Evolutionary conservation across 495 filamentous ascomycete genomes (phyloP).

Genomic region (Penicillium silybi): DNA sequence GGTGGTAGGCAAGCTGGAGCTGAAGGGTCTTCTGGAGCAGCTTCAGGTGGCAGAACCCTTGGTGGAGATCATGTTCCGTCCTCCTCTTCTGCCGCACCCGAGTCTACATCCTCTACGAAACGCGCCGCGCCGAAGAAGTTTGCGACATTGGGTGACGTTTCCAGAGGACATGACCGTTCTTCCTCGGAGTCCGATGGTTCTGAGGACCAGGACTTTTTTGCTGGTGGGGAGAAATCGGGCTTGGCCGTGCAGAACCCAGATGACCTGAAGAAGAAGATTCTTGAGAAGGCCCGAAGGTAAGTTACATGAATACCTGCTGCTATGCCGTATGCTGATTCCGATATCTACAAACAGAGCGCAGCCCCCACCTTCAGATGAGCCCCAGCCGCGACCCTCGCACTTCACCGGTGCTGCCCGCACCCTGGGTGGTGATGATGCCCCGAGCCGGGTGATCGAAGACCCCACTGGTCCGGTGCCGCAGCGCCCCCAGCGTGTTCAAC

Average conservation of each 20-base stretch:
- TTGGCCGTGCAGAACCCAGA: slow-evolving; percentile 89
- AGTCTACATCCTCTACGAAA: slow-evolving; percentile 27
- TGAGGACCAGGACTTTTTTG: slow-evolving; percentile 76
- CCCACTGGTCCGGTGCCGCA: slow-evolving; percentile 46
- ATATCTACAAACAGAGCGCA: slow-evolving; percentile 45
- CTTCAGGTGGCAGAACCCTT: slow-evolving; percentile 28
- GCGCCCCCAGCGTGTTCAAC: slow-evolving; percentile 50
- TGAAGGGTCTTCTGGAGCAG: slow-evolving; percentile 14
- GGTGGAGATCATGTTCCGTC: slow-evolving; percentile 25
- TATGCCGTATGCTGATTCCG: background rate
- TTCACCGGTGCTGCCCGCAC: slow-evolving; percentile 84
- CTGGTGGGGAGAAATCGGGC: slow-evolving; percentile 95
- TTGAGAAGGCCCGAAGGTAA: slow-evolving; percentile 79
- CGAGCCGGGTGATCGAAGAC: slow-evolving; percentile 67
- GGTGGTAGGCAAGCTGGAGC: slow-evolving; percentile 31
- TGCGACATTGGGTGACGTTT: slow-evolving; percentile 52
- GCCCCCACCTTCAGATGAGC: slow-evolving; percentile 54
- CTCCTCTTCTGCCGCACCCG: slow-evolving; percentile 31
- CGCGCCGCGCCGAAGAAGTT: slow-evolving; percentile 44
- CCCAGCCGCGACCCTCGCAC: slow-evolving; percentile 48
- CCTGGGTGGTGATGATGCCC: slow-evolving; percentile 84
- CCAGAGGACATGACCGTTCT: slow-evolving; percentile 49
- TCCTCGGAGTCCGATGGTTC: slow-evolving; percentile 59
- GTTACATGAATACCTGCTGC: slow-evolving; percentile 2
- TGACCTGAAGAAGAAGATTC: slow-evolving; percentile 69